Base-by-base conservation (phyloP, 2,329 filamentous ascomycete species). In the Fusarium sp. region DNA sequence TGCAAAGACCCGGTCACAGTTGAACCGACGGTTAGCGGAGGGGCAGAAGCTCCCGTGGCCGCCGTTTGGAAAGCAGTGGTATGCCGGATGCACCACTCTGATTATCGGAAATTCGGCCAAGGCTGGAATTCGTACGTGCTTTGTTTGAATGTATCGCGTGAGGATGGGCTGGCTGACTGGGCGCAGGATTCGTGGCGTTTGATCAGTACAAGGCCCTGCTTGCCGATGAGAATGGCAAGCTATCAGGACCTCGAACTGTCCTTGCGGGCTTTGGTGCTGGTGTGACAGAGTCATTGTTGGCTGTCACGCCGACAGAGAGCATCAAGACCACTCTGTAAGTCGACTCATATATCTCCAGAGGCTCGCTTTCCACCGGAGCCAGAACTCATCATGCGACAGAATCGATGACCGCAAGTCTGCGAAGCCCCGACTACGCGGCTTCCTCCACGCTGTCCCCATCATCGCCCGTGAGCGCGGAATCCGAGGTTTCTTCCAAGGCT, bases 31-130 rank as follows among this genome's bases (percentile, higher is more conserved):
- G 74, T 86, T 98, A 76, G 86, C 92, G 51, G 91, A 92, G 59
- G 92, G 91, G 48, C 86, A 97, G 85, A 98, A 97, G 84, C 88
- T 98, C 31, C 94, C 95, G 56, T 98, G 94, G 93, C 96, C 96
- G 44, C 93, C 94, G 11, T 98, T 98, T 77, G 96, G 96, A 51
- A 86, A 83, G 74, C 94, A 97, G 81, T 99, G 96, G 96, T 99
- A 99, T 81, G 95, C 96, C 12, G 96, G 96, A 39, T 99, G 96
- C 84, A 98, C 96, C 48, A 98, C 96, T 30, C 84, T 98, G 78
- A 97, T 99, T 64, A 94, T 98, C 73, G 96, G 96, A 66, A 99
- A 99, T 83, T 97, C 94, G 56, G 87, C 96, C 79, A 99, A 99
- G 85, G 96, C 96, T 39, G 96, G 94, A 64, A 97, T 98, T 69